Evolutionary conservation across 108 stramenopile genomes (phyloP).

Genomic region (Schizochytrium sp.): DNA sequence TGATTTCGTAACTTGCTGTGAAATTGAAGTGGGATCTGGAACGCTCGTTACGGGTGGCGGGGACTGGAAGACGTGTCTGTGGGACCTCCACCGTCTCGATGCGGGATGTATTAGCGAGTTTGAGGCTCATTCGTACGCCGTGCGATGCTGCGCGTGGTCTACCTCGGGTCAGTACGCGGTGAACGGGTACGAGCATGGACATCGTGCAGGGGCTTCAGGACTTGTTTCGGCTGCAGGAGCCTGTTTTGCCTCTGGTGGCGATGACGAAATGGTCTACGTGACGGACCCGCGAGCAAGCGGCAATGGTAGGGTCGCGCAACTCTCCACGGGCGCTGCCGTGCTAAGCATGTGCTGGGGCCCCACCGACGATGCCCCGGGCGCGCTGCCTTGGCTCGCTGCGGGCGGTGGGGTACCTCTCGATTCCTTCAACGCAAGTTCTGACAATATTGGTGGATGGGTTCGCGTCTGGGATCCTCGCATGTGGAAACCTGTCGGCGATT

Average conservation of each 20-base stretch:
- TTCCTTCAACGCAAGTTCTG: background rate
- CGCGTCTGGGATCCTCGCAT: background rate
- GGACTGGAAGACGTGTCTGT: background rate
- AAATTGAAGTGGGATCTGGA: background rate
- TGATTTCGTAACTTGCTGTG: background rate
- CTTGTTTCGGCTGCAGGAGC: background rate
- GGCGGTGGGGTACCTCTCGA: background rate
- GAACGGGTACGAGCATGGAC: background rate
- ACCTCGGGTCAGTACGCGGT: background rate
- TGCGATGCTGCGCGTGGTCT: background rate
- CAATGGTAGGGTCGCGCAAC: background rate
- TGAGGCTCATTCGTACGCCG: background rate
- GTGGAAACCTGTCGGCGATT: slow-evolving; percentile 9
- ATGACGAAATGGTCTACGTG: slow-evolving; percentile 12
- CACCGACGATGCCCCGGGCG: background rate
- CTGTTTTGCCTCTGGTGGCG: background rate
- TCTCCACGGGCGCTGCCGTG: background rate
- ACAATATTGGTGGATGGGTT: background rate
- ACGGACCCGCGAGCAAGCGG: background rate
- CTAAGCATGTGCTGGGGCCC: background rate
- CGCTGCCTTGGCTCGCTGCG: background rate
- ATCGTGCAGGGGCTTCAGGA: background rate
- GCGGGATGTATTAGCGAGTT: background rate
- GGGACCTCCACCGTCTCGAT: background rate
- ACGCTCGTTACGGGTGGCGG: background rate